Evolutionary conservation across 441 rosid species (phyloP), one percentile per base, ranked within the genome.

Genomic region (Populus tomentosa): DNA sequence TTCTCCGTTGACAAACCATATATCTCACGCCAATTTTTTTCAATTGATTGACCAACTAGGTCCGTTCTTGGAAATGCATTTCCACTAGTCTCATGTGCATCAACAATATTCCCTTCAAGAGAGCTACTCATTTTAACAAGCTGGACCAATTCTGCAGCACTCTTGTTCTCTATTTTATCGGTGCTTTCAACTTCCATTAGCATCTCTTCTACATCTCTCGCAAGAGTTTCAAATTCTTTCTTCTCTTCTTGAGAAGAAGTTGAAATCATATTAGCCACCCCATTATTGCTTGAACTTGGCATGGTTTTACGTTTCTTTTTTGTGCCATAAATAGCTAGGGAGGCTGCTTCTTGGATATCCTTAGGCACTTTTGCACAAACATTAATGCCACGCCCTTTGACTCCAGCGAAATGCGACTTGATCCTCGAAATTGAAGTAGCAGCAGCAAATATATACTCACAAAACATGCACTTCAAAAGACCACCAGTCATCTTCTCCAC

Each of bases 321-420:
- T 56, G 30, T 2, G 6, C 36, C 70, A 4, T 74, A 23, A 28
- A 66, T 71, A 33, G 76, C 76, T 53, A 26, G 35, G 33, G 0
- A 7, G 36, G 78, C 82, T 3, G 6, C 56, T 23, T 10, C n/a
- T 75, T 21, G 66, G 63, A 67, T 50, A 38, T 33, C n/a, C 4
- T 8, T 6, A 33, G 38, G 64, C 21, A 75, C 68, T 20, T 14
- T 14, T 21, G 5, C 0, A 33, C 82, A 76, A 76, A 67, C 42
- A 3, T 21, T 40, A 72, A 76, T 24, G 40, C 38, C 77, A 2
- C 40, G 38, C 18, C 74, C 32, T 61, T 30, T 40, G 18, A 76
- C 21, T 62, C 77, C 68, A 5, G 74, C 53, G 2, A 77, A 69
- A 71, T 77, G 80, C 0, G 30, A 73, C 46, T 73, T 73, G 13